phyloP scores from a whole-genome alignment of 192 early-diverging fungal species.

The Coemansia sp. region DNA sequence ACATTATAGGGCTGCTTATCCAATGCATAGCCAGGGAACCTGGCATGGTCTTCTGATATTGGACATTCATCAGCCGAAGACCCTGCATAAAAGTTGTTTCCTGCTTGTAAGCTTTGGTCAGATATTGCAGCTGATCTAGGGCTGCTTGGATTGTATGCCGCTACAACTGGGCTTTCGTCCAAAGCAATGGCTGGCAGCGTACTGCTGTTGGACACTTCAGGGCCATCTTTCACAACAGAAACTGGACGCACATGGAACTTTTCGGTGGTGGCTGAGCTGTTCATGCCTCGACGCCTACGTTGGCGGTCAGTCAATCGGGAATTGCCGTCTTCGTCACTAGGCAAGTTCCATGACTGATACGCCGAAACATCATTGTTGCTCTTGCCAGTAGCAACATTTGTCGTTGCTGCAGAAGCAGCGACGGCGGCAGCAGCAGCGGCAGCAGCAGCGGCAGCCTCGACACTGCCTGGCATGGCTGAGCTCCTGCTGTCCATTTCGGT shows the following conservation, averaged over 20 bases:
- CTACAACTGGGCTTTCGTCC: conserved; percentile 33
- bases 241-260: conserved; percentile 36
- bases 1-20: neutral
- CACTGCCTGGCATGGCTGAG: conserved; percentile 7
- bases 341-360: conserved; percentile 33
- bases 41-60: neutral
- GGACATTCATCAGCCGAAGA: conserved; percentile 31
- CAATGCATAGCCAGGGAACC: neutral
- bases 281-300: conserved; percentile 33
- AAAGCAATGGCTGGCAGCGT: conserved; percentile 1
- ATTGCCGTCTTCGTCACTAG: conserved; percentile 21
- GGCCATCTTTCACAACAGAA: conserved; percentile 2
- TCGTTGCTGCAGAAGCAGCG: too few species aligned
- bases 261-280: conserved; percentile 26
- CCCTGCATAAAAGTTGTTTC: conserved; percentile 17
- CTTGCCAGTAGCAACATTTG: neutral
- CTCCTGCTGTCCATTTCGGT: conserved; percentile 37
- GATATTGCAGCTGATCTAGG: conserved; percentile 27
- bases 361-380: conserved; percentile 4
- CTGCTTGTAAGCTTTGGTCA: conserved; percentile 17
- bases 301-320: conserved; percentile 24
- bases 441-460: neutral
- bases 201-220: neutral
- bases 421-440: neutral
- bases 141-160: conserved; percentile 22